Base-by-base conservation (phyloP, 768 basidiomycete species). In the Lactarius hatsudake region DNA sequence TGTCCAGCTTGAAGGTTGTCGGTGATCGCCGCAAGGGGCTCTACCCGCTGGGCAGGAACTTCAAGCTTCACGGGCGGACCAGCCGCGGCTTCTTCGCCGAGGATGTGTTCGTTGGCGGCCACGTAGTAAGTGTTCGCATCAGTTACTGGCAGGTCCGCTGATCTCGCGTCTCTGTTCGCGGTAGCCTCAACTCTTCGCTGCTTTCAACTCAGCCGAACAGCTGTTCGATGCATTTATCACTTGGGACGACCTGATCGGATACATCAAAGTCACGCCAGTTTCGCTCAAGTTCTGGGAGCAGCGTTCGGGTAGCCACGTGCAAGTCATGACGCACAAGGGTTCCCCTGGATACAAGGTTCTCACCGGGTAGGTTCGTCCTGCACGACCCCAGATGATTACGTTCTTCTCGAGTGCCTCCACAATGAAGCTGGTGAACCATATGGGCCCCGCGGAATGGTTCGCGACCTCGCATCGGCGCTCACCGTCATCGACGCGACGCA, bases 221-320 rank as follows among this genome's bases (percentile, higher is more conserved):
- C 69, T 76, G 62, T 77, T 76, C 67, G 61, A 68, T 23, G 70
- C 76, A 1, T 74, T 36, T 3, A 62, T 61, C 34, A 72, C 71
- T 8, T 77, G 76, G 76, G 64, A 73, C 8, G 64, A 73, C 36
- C 63, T 23, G 17, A 55, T 61, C 13, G 73, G 71, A 54, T 40
- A 59, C 18, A 53, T 78, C 48, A 64, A 69, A n/a, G 69, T 78
- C 26, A 75, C 75, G 13, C 34, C 69, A 2, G 71, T 71, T 63
- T 77, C 76, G 34, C 74, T 73, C 61, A 72, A 75, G 15, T 77
- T 77, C 72, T 76, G 75, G 57, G 18, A 34, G 13, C 68, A 60
- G 34, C 3, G 30, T 67, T 69, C 36, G 61, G 28, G 63, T 26
- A 5, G 3, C 12, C 5, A 6, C 3, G 10, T 67, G 13, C 15